phyloP scores from a whole-genome alignment of 1,139 yeast genomes.

The Diutina mesorugosa region DNA sequence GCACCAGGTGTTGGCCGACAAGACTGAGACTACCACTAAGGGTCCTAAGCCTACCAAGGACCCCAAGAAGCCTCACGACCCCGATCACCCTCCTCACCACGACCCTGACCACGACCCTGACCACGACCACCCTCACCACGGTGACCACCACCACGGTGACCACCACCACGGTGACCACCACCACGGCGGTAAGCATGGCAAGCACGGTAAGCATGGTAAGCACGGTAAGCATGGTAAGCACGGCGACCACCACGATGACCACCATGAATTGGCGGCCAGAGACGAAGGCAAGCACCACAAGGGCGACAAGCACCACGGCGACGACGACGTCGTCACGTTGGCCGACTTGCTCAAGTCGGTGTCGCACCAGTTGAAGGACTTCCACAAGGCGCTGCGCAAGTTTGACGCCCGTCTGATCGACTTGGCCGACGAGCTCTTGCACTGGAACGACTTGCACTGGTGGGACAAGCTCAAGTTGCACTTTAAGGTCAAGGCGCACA shows the following conservation, averaged over 20 bases:
- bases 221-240: neutral
- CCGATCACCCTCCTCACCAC: neutral
- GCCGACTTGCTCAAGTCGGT: slow-evolving; percentile 16
- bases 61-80: neutral
- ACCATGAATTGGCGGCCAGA: neutral
- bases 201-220: neutral
- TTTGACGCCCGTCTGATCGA: slow-evolving; percentile 25
- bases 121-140: neutral
- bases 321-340: slow-evolving; percentile 11
- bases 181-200: neutral
- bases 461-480: slow-evolving; percentile 31
- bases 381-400: slow-evolving; percentile 14
- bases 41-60: neutral
- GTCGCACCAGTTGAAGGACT: slow-evolving; percentile 13
- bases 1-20: neutral
- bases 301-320: neutral
- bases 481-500: slow-evolving; percentile 22
- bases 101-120: neutral
- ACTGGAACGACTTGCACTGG: slow-evolving; percentile 15
- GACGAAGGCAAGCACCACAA: neutral
- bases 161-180: neutral
- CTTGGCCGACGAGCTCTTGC: slow-evolving; percentile 19
- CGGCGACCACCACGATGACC: neutral
- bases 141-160: neutral
- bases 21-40: neutral